phyloP scores from a whole-genome alignment of 2,329 filamentous ascomycete genomes.

The Colletotrichum sp. region DNA sequence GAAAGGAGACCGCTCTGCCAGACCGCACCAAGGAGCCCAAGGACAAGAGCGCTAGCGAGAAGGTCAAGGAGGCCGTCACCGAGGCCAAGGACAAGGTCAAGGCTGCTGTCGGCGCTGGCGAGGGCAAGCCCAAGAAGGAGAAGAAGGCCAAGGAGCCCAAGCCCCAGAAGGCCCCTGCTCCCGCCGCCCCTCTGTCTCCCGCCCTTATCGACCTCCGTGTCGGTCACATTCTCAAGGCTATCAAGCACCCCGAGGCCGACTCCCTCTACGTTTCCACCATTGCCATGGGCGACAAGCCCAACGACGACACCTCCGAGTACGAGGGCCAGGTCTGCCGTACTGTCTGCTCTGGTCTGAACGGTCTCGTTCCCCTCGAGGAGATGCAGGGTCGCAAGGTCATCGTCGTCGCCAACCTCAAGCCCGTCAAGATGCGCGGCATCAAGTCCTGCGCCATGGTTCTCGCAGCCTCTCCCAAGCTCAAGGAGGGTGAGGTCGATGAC shows the following conservation, averaged over 20 bases:
- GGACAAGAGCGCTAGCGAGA: slow-evolving; percentile 58
- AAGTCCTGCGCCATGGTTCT: slow-evolving; percentile 87
- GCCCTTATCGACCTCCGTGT: slow-evolving; percentile 92
- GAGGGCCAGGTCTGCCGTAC: slow-evolving; percentile 92
- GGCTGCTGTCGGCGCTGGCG: slow-evolving; percentile 40
- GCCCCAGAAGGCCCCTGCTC: slow-evolving; percentile 69
- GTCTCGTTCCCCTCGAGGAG: slow-evolving; percentile 87
- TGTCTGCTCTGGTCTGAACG: slow-evolving; percentile 96
- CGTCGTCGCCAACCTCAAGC: slow-evolving; percentile 97
- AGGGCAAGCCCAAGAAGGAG: slow-evolving; percentile 72
- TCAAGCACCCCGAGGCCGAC: slow-evolving; percentile 96
- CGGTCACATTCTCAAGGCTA: slow-evolving; percentile 94
- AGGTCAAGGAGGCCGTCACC: slow-evolving; percentile 49
- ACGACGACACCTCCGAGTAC: slow-evolving; percentile 89
- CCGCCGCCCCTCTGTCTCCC: slow-evolving; percentile 80
- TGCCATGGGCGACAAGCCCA: slow-evolving; percentile 86
- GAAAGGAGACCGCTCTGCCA: slow-evolving; percentile 51
- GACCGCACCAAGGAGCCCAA: slow-evolving; percentile 70
- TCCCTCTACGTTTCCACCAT: slow-evolving; percentile 95
- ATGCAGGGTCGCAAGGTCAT: slow-evolving; percentile 98
- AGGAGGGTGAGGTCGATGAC: slow-evolving; percentile 82
- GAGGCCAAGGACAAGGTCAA: slow-evolving; percentile 55
- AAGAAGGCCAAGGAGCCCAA: slow-evolving; percentile 91
- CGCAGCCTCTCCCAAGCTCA: slow-evolving; percentile 83
- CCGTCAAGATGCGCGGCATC: slow-evolving; percentile 96